A percentile compares a stretch with the other conserved stretches of the same genome.
phyloP scores from a whole-genome alignment of 2,329 filamentous ascomycete species.

The Diplodia scrobiculata region DNA sequence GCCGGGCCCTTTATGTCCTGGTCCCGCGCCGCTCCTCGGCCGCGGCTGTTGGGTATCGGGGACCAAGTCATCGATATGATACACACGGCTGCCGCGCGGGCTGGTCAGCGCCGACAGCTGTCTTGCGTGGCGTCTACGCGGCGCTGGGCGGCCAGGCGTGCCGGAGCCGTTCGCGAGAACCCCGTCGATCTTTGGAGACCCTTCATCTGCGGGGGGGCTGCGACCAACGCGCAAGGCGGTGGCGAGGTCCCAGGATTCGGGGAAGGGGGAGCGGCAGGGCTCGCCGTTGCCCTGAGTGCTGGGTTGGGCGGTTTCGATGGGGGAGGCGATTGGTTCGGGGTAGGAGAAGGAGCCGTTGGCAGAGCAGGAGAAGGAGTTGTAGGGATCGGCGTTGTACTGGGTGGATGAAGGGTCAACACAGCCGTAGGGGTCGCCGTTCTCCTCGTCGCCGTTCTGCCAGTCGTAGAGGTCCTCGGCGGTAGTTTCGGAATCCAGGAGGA shows the following conservation, averaged over 20 bases:
- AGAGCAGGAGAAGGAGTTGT: constrained; percentile 5
- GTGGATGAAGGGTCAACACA: not conserved
- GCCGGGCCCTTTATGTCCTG: not conserved
- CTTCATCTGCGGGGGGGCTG: not conserved
- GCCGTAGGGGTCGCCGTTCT: constrained; percentile 4
- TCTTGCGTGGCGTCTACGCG: constrained; percentile 5
- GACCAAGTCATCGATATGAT: constrained; percentile 16
- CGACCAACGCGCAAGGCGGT: not conserved
- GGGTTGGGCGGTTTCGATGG: not conserved
- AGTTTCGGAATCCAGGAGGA: constrained; percentile 20
- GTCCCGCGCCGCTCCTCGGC: no score
- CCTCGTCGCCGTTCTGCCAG: constrained; percentile 10
- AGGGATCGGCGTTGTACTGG: not conserved
- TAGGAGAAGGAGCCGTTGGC: not conserved
- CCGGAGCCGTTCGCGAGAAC: not conserved
- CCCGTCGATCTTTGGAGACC: not conserved
- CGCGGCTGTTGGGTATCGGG: not conserved
- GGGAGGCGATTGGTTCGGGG: not conserved
- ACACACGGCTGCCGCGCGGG: constrained; percentile 14
- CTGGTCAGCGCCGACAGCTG: not conserved
- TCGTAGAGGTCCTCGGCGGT: constrained; percentile 19
- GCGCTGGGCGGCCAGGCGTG: not conserved
- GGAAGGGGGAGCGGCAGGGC: constrained; percentile 4
- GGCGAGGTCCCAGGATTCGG: constrained; percentile 11
- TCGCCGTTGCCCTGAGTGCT: not conserved